Base-by-base conservation (phyloP, 2,329 filamentous ascomycete genomes). In the Arthrobotrys musiformis region DNA sequence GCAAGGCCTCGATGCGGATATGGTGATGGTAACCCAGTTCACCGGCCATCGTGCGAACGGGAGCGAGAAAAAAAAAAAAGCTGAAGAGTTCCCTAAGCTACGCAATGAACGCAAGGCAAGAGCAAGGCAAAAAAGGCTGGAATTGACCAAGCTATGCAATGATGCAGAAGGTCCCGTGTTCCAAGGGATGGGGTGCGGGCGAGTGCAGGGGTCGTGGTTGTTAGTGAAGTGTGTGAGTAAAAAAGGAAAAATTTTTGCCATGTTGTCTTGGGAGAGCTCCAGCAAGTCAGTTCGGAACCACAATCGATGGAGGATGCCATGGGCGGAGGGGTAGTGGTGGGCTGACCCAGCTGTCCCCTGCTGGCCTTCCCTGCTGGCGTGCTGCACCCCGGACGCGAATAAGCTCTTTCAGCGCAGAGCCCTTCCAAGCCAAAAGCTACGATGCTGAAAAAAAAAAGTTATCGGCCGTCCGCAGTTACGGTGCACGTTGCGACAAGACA, bases 151-250 rank as follows among this genome's bases (percentile, higher is more conserved):
- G 42, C 40, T 42, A 28, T 44, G 52, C 44, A 50, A 69, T 64
- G 60, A 70, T 70, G 64, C 64, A 69, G 63, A 64, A 77, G 58
- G 73, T 77, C 73, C 72, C 64, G 72, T 70, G 72, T 67, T 26
- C 61, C 19, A 61, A 33, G 64, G 50, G 69, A 58, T 48, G 42
- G 48, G 24, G 40, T 48, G 69, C 69, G 44, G 17, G 40, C 37
- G 58, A 35, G 58, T 22, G 35, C 42, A 64, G 48, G 42, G 19
- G 17, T n/a, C n/a, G n/a, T n/a, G n/a, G n/a, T n/a, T n/a, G n/a
- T n/a, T n/a, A 56, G n/a, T 19, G 22, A 56, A 30, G 28, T 30
- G 50, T 17, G 50, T 58, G 56, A 77, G 66, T 54, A 67, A 70
- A 58, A 61, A 56, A 52, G 60, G 35, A 66, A 64, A 76, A 70